Evolutionary conservation across 306 rosid species (phyloP).

Genomic region (Rosa lucieae): DNA sequence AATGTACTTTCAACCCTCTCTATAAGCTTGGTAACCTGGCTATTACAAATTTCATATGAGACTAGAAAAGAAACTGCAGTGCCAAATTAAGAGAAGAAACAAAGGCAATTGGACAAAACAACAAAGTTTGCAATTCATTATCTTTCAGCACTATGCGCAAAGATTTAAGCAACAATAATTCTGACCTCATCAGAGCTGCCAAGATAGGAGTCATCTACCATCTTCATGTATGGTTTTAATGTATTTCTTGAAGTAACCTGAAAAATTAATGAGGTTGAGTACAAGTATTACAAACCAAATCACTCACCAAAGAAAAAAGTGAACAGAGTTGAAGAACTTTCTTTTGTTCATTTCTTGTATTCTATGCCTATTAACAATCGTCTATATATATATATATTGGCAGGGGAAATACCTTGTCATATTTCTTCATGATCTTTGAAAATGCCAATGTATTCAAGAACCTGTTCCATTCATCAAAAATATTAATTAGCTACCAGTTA

Average conservation of each 20-base stretch:
- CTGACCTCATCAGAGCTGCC: conserved; percentile 76
- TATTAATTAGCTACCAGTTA: not conserved
- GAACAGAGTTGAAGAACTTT: not conserved
- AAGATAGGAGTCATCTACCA: conserved; percentile 62
- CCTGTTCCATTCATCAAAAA: conserved; percentile 31
- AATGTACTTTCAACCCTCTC: conserved; percentile 52
- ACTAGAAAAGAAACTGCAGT: not conserved
- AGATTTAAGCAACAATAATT: not conserved
- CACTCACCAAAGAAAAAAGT: not conserved
- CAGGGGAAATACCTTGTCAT: conserved; percentile 59
- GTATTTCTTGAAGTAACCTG: conserved; percentile 68
- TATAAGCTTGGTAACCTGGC: conserved; percentile 41
- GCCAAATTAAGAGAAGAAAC: not conserved
- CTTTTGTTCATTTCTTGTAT: not conserved
- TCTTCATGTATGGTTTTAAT: conserved; percentile 58
- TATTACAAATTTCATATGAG: not conserved
- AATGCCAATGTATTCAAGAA: conserved; percentile 68
- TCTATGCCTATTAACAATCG: not conserved
- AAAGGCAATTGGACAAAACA: not conserved
- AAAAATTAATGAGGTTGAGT: not conserved
- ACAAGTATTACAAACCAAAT: not conserved
- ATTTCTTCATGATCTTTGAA: conserved; percentile 85
- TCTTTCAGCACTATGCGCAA: not conserved
- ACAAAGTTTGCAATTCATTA: not conserved
- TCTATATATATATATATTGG: not conserved